These are phyloP conservation scores for Phoenix roebelenii DNA, from an alignment of 176 grass and related monocot species.

Conservation along the genomic window DNA sequence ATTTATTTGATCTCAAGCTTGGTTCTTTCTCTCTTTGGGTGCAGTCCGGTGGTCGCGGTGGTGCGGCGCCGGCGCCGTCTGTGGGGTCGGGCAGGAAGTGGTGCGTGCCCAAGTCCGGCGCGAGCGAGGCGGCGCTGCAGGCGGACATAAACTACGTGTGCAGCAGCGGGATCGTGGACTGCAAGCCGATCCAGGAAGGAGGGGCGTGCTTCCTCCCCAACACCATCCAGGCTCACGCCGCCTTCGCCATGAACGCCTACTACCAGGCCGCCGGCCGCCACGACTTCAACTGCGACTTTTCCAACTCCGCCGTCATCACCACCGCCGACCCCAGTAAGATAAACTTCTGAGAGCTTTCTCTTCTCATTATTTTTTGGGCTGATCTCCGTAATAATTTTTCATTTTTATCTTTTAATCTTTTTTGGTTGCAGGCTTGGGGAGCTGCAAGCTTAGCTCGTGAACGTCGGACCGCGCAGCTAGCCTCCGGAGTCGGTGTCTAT, in stretches of 20 bases:
- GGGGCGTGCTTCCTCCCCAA: constrained; percentile 58
- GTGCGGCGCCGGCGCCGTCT: constrained; percentile 6
- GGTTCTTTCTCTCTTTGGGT: too few relatives aligned
- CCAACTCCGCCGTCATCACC: constrained; percentile 34
- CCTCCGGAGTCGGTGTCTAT: too few relatives aligned
- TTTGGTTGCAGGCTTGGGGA: too few relatives aligned
- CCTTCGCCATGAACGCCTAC: constrained; percentile 57
- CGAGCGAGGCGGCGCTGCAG: constrained; percentile 29
- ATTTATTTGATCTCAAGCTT: too few relatives aligned
- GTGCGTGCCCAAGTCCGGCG: constrained; percentile 50
- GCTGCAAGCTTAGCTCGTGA: too few relatives aligned
- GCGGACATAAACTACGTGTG: constrained; percentile 75
- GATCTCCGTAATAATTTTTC: too few relatives aligned
- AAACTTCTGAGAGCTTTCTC: too few relatives aligned
- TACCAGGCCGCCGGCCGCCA: constrained; percentile 43
- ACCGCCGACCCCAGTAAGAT: constrained; percentile 41
- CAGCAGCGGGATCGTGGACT: constrained; percentile 30
- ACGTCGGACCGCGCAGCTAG: too few relatives aligned
- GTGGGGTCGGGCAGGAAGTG: constrained; percentile 23
- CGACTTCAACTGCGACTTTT: constrained; percentile 45
- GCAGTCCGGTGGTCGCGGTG: too few relatives aligned
- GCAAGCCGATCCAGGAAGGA: constrained; percentile 37
- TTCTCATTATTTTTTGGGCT: too few relatives aligned
- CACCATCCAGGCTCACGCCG: constrained; percentile 37
- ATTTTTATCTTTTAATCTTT: too few relatives aligned